phyloP scores from a whole-genome alignment of 176 grass and related monocot species.

The Luzula sylvatica region DNA sequence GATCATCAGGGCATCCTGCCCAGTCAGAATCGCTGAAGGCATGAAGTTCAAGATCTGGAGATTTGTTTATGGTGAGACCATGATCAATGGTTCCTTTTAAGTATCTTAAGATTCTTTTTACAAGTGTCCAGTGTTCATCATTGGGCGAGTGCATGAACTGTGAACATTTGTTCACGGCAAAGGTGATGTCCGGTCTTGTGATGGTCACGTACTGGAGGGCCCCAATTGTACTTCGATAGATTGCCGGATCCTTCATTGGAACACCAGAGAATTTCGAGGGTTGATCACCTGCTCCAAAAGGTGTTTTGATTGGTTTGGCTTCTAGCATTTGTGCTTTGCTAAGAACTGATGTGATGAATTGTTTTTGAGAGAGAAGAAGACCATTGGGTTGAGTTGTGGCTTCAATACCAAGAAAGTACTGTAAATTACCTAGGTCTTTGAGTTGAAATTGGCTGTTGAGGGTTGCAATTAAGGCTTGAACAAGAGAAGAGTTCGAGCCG shows the following conservation, averaged over 20 bases:
- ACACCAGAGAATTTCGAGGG: too few species aligned
- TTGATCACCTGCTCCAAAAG: too few species aligned
- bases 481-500: too few species aligned
- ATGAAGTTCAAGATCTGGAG: neutral
- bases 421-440: too few species aligned
- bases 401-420: too few species aligned
- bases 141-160: conserved; percentile 4
- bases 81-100: neutral
- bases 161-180: neutral
- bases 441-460: too few species aligned
- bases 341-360: too few species aligned
- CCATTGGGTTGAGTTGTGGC: too few species aligned
- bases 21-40: conserved; percentile 3
- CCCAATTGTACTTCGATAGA: neutral
- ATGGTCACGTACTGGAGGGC: conserved; percentile 4
- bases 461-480: too few species aligned
- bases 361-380: too few species aligned
- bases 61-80: neutral
- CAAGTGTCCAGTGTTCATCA: neutral
- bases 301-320: too few species aligned
- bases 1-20: conserved; percentile 5
- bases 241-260: neutral
- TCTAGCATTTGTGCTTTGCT: too few species aligned
- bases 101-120: conserved; percentile 3
- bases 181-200: neutral